Conservation (phyloP, 257 asterid species). For the Euphrasia confusa region DNA sequence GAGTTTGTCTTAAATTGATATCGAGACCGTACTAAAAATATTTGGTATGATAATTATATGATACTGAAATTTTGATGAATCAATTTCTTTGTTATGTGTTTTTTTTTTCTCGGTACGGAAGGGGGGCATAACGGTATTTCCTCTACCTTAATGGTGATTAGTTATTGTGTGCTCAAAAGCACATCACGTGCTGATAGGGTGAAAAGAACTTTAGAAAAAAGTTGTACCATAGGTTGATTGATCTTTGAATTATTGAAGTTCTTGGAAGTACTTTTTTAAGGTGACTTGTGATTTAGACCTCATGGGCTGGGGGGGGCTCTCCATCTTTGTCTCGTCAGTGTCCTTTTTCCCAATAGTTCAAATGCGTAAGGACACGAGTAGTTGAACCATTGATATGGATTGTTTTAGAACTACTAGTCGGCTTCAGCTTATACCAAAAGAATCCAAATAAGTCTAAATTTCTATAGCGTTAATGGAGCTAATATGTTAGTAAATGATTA, state of each 20-base stretch:
- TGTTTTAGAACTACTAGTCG: not conserved
- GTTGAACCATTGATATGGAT: not conserved
- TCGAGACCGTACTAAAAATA: too few species aligned
- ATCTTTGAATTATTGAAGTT: constrained; percentile 33
- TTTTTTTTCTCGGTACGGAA: too few species aligned
- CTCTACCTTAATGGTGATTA: too few species aligned
- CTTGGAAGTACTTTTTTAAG: constrained; percentile 18
- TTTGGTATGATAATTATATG: too few species aligned
- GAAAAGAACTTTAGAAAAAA: constrained; percentile 32
- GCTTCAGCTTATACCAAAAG: too few species aligned
- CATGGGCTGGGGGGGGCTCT: constrained; percentile 8
- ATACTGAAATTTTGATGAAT: too few species aligned
- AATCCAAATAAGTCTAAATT: too few species aligned
- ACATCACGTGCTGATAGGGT: constrained; percentile 35
- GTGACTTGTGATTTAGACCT: constrained; percentile 24
- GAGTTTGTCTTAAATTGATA: too few species aligned
- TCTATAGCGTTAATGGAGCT: too few species aligned
- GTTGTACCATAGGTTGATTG: constrained; percentile 13
- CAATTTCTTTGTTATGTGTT: too few species aligned
- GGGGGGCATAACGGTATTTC: too few species aligned
- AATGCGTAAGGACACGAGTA: not conserved
- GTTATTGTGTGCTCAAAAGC: constrained; percentile 28
- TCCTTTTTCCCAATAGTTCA: not conserved
- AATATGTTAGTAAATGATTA: too few species aligned
- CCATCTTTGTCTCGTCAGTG: constrained; percentile 2